Percentiles rank a stretch among this genome's conserved stretches.
Evolutionary conservation across 1,284 basidiomycete genomes (phyloP).

Genomic region (Irpex sp.): DNA sequence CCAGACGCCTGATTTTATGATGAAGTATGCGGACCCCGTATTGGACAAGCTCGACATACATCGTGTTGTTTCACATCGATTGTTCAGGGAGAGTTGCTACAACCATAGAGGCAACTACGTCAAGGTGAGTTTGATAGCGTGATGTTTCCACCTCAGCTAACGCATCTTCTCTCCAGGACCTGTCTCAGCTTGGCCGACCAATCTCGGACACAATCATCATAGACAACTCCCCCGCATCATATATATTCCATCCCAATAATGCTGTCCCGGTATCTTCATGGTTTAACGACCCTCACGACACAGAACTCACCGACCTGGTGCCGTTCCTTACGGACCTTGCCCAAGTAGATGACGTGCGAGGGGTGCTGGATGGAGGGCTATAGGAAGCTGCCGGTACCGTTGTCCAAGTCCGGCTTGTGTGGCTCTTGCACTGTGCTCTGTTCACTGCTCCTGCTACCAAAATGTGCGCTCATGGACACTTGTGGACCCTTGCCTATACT

Average conservation of each 20-base stretch:
- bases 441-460: not conserved
- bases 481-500: not conserved
- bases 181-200: conserved; percentile 92
- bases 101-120: conserved; percentile 99
- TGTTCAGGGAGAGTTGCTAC: conserved; percentile 98
- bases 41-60: conserved; percentile 94
- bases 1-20: not conserved
- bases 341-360: conserved; percentile 85
- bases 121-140: conserved; percentile 56
- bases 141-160: not conserved
- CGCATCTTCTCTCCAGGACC: conserved; percentile 55
- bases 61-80: conserved; percentile 86
- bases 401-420: not conserved
- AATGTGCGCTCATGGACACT: conserved; percentile 1
- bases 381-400: not conserved
- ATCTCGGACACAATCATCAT: conserved; percentile 95
- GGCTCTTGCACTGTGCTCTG: not conserved
- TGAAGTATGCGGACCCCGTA: conserved; percentile 94
- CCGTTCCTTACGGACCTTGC: conserved; percentile 90
- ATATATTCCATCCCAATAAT: conserved; percentile 99
- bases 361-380: conserved; percentile 52
- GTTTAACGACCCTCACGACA: conserved; percentile 99
- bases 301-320: conserved; percentile 91
- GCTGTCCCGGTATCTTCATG: conserved; percentile 98
- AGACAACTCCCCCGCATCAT: conserved; percentile 98